Evolutionary conservation across 106 monocot genomes (phyloP), one percentile per base, ranked within the genome.

Genomic region (Phalaenopsis equestris): DNA sequence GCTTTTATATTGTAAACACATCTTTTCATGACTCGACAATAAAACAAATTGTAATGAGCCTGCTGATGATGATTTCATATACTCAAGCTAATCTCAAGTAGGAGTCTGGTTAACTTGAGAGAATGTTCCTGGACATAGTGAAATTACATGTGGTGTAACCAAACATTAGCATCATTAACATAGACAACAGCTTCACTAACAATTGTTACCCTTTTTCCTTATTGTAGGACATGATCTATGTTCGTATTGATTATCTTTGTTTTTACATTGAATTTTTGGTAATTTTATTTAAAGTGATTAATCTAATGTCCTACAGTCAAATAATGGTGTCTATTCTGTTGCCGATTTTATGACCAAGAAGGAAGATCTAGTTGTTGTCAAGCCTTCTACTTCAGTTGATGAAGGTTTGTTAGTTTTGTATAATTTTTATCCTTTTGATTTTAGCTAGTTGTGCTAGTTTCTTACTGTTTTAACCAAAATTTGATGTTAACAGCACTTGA

Each of bases 311-410:
- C 52, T 89, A 79, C 81, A 93, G 93, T 70, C 79, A 23, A 89
- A 82, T 46, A 85, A 82, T 84, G 83, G 73, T 24, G 79, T 84
- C 17, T 93, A 85, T 43, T 91, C 83, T 37, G 96, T 96, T 65
- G 90, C 93, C 73, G 90, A 91, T 84, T 93, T 96, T 84, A 96
- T 96, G 96, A 96, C 96, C 45, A 90, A 84, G 77, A 90, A 78
- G 81, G 87, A 93, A 73, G 70, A 91, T 58, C 84, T 96, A 11
- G 78, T 83, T 80, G 84, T 88, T 30, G 93, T 96, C 14, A 93
- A 85, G 78, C 85, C 93, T 16, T 86, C 85, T 47, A 96, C 93
- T 17, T 72, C 88, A 24, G 88, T 96, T 85, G 93, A 96, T 80
- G 88, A 87, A 92, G 94, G 96, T 74, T 74, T 17, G 41, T 43